Base-by-base conservation (phyloP, 768 basidiomycete genomes). In the Pleurotus pulmonarius region DNA sequence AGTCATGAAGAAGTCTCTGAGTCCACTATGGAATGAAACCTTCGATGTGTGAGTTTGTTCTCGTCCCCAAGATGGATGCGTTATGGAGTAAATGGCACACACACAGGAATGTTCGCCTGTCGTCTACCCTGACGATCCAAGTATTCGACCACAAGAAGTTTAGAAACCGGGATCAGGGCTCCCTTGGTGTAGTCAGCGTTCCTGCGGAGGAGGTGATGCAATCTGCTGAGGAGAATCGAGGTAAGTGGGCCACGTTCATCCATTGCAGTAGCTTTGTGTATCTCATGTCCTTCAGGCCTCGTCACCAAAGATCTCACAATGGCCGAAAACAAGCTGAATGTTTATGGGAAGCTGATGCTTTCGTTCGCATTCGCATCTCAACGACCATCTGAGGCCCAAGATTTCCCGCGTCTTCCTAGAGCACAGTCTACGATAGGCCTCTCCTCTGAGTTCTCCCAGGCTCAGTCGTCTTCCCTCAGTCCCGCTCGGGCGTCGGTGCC, bases 111-210 rank as follows among this genome's bases (percentile, higher is more conserved):
- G 83, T 94, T 61, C 86, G 82, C 45, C 85, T 83, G 59, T 84
- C 85, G 25, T 93, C 92, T 37, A 78, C 83, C 62, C 80, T 95
- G 64, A 79, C 81, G 22, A 89, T 95, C 46, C 92, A 95, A 73
- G 83, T 96, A 58, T 94, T 94, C 66, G 94, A 96, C 77, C 87
- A 92, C 70, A 82, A 84, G 66, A 92, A 90, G 70, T 94, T 91
- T 74, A 92, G 82, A 74, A 86, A 85, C 69, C 83, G 86, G 63
- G 93, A 94, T 68, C 93, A 94, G 75, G 92, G 83, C 8, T 86
- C 84, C 61, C 73, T 86, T 40, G 86, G 81, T 46, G 73, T 86
- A 12, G 74, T 83, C 64, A 83, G 79, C 59, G 73, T 87, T 38
- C 65, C 75, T 1, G 85, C 80, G 46, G 62, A 79, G 40, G 81